Conservation (phyloP, 2,329 filamentous ascomycete species). For the Ascochyta viciae-villosae region DNA sequence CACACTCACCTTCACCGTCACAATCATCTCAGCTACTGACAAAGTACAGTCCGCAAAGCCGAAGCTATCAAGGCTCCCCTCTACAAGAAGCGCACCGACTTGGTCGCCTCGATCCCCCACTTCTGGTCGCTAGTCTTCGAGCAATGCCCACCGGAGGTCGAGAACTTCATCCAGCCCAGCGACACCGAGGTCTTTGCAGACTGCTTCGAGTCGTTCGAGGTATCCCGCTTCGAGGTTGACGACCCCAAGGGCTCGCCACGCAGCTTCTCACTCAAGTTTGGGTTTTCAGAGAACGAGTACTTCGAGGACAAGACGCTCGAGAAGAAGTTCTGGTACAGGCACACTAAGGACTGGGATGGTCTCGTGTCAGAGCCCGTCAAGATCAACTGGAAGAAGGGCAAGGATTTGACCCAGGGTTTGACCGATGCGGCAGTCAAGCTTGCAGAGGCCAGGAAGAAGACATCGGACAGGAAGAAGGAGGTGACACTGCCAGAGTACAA, state of each 20-base stretch:
- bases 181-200: constrained; percentile 77
- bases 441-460: constrained; percentile 65
- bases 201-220: constrained; percentile 71
- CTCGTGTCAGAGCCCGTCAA: constrained; percentile 88
- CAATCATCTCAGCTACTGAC: constrained; percentile 15
- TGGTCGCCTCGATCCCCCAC: constrained; percentile 76
- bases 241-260: constrained; percentile 75
- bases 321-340: constrained; percentile 91
- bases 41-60: constrained; percentile 71
- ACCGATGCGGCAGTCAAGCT: constrained; percentile 75
- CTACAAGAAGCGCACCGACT: constrained; percentile 76
- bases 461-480: constrained; percentile 60
- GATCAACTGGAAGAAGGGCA: constrained; percentile 77
- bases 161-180: constrained; percentile 83
- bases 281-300: constrained; percentile 81
- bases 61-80: constrained; percentile 71
- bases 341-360: constrained; percentile 72
- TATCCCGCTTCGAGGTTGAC: constrained; percentile 82
- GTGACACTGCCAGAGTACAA: constrained; percentile 62
- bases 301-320: constrained; percentile 80
- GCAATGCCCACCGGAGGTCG: constrained; percentile 83
- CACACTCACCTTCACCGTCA: neutral
- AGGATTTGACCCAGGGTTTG: constrained; percentile 83
- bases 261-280: constrained; percentile 73
- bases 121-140: constrained; percentile 97